phyloP scores from a whole-genome alignment of 305 asterid genomes.

The Euphrasia arctica region DNA sequence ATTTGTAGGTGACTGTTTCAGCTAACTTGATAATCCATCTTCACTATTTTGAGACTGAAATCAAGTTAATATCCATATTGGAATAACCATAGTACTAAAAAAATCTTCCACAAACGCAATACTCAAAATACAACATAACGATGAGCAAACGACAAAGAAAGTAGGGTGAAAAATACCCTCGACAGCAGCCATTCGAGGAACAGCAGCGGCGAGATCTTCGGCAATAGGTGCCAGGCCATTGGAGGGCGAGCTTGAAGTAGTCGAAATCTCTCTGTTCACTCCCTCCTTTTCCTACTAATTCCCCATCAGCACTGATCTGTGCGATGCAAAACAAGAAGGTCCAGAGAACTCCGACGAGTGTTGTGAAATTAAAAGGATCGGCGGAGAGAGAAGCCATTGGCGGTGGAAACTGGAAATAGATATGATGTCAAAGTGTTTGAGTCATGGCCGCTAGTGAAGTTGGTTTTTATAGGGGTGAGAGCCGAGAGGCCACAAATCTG shows the following conservation, averaged over 20 bases:
- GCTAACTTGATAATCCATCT: conserved; percentile 4
- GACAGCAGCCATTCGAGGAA: conserved; percentile 71
- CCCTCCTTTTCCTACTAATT: conserved; percentile 30
- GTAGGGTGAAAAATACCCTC: conserved; percentile 40
- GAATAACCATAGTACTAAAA: not conserved
- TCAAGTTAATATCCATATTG: not conserved
- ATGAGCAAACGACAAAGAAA: not conserved
- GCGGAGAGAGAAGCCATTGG: conserved; percentile 45
- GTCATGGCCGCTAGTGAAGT: too few relatives aligned
- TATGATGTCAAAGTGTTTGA: too few relatives aligned
- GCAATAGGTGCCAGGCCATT: conserved; percentile 82
- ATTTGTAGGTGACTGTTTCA: not conserved
- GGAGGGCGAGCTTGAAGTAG: conserved; percentile 70
- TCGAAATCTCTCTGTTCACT: conserved; percentile 64
- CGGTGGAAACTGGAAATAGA: conserved; percentile 4
- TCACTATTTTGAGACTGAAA: conserved; percentile 2
- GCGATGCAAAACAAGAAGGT: conserved; percentile 10
- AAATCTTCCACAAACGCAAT: too few relatives aligned
- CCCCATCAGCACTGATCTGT: conserved; percentile 33
- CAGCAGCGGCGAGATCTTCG: conserved; percentile 58
- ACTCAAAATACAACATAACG: too few relatives aligned
- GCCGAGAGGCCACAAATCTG: too few relatives aligned
- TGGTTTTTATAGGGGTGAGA: too few relatives aligned
- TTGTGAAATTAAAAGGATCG: conserved; percentile 17
- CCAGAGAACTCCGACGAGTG: conserved; percentile 29